phyloP scores from a whole-genome alignment of 202 grass and related monocot species.

The Setaria italica region DNA sequence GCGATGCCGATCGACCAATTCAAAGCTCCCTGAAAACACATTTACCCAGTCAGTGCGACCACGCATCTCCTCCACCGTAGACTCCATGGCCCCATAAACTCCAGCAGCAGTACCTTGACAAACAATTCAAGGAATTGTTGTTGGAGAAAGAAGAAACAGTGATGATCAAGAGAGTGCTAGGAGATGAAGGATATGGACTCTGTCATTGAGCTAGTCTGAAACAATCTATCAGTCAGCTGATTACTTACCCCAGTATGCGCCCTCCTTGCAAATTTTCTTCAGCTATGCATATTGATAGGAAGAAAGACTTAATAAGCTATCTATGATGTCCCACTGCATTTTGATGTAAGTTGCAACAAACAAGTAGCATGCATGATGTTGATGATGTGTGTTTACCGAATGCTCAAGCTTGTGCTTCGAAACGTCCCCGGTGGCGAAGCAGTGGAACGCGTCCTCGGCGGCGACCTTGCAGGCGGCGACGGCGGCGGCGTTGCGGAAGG shows the following conservation, averaged over 20 bases:
- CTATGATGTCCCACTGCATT: not conserved
- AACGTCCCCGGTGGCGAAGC: constrained; percentile 34
- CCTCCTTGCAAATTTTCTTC: constrained; percentile 77
- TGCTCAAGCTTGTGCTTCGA: constrained; percentile 58
- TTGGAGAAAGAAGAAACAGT: not conserved
- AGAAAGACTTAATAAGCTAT: not conserved
- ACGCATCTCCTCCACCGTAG: constrained; percentile 65
- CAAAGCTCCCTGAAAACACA: not conserved
- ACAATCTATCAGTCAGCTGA: not conserved
- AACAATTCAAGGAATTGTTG: not conserved
- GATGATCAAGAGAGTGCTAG: not conserved
- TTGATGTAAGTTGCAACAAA: not conserved
- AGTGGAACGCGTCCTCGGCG: constrained; percentile 3
- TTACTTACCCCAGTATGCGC: constrained; percentile 70
- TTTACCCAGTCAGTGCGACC: constrained; percentile 71
- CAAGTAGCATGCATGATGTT: not conserved
- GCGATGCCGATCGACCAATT: not conserved
- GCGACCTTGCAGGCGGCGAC: not conserved
- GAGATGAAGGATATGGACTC: too few relatives aligned
- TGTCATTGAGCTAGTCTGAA: too few relatives aligned
- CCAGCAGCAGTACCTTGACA: constrained; percentile 45
- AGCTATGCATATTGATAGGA: constrained; percentile 36
- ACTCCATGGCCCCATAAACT: constrained; percentile 65
- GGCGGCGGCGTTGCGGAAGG: not conserved
- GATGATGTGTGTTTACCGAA: constrained; percentile 48